Conservation (phyloP, 2,329 filamentous ascomycete species). For the Microsporum canis region DNA sequence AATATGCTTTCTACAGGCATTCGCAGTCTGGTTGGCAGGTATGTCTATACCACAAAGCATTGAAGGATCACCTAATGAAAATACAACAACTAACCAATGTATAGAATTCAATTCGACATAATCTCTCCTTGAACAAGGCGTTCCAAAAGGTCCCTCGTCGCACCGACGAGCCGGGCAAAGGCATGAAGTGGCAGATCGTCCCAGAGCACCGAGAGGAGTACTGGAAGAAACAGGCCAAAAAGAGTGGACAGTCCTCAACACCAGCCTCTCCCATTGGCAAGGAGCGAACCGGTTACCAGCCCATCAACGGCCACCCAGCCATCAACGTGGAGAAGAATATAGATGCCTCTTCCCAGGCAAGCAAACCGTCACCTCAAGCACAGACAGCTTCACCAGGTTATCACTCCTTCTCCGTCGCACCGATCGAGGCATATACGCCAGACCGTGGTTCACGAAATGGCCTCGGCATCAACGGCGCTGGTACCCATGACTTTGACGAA, state of each 20-base stretch:
- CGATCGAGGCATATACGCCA: constrained; percentile 38
- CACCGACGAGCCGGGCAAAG: constrained; percentile 92
- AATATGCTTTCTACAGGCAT: constrained; percentile 87
- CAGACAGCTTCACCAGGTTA: constrained; percentile 32
- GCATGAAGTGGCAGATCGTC: constrained; percentile 97
- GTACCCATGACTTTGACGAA: constrained; percentile 31
- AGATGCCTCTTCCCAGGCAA: constrained; percentile 31
- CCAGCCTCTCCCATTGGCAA: constrained; percentile 37
- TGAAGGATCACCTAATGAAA: not conserved
- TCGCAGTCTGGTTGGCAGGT: constrained; percentile 86
- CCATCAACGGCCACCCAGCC: constrained; percentile 24
- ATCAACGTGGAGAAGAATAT: constrained; percentile 11
- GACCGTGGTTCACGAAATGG: constrained; percentile 34
- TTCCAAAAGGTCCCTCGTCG: constrained; percentile 88
- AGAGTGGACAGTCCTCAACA: constrained; percentile 34
- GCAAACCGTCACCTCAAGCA: constrained; percentile 30
- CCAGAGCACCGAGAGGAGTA: constrained; percentile 78
- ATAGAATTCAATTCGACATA: constrained; percentile 92
- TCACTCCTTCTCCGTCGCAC: constrained; percentile 32
- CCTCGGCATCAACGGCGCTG: constrained; percentile 21
- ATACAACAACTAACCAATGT: not conserved
- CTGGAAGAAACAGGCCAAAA: constrained; percentile 51
- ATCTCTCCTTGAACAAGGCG: constrained; percentile 84
- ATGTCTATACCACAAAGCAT: constrained; percentile 22
- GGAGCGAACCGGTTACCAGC: constrained; percentile 30